Base-by-base conservation (phyloP, 345 rosid species). In the Mercurialis annua region DNA sequence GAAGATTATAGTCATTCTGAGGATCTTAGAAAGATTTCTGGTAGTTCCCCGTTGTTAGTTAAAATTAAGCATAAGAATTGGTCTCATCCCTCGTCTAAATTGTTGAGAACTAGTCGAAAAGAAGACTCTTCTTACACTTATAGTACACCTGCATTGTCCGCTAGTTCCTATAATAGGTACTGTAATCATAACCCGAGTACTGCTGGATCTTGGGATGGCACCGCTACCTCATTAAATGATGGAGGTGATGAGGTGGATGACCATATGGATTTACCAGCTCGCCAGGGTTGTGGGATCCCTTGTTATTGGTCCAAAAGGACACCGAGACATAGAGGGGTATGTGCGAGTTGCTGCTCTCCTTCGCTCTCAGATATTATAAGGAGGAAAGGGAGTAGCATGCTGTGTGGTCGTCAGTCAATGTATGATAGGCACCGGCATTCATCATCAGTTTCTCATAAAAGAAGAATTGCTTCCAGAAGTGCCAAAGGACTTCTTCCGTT, bases 241-340 rank as follows among this genome's bases (percentile, higher is more conserved):
- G 87, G 83, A 57, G 92, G 86, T 57, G 92, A 86, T 27, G 94
- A 84, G 72, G 76, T 78, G 69, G 96, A 85, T 76, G 96, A 87
- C 75, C 78, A 80, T 65, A 71, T 91, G 76, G 95, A 94, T 76
- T 80, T 94, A 54, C 92, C 92, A 2, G 95, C 90, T 62, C 82
- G 87, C 36, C 91, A 82, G 71, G 97, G 98, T 21, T 94, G 97
- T 74, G 99, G 97, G 23, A 91, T 94, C 69, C 92, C 99, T 21
- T 90, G 96, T 76, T 94, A 90, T 67, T 91, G 99, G 96, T 81
- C 92, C 0, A 94, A 79, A 80, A 87, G 88, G 76, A 83, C 90
- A 0, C 84, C 90, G 20, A 85, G 84, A 77, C 92, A 86, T 72
- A 82, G 90, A 77, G 86, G 87, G 34, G 76, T 53, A 26, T 90